Evolutionary conservation across 176 grass and related monocot genomes (phyloP), one percentile per base, ranked within the genome.

Genomic region (Areca catechu): DNA sequence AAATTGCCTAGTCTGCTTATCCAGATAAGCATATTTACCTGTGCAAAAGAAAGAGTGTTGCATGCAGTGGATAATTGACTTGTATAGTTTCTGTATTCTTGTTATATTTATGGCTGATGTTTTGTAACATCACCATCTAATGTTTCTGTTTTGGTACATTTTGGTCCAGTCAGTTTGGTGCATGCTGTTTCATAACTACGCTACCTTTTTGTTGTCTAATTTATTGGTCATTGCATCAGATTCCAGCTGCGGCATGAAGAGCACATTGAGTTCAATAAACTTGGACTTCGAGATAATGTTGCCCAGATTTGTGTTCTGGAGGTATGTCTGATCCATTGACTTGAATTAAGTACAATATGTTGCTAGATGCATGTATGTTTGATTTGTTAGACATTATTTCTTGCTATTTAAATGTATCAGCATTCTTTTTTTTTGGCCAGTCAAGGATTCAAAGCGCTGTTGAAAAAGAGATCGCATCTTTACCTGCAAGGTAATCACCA

Each of bases 281-380:
- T 88, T 88, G 92, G 62, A 15, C 81, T 97, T 75, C 81, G 77
- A 79, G 83, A 97, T 60, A 97, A 97, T 80, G 81, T 97, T 82
- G 92, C 92, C 20, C 86, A 97, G 73, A 56, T 91, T 61, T 88
- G 92, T 88, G 86, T 97, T 72, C 68, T 97, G 68, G 92, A 97
- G 84, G 92, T 91, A 53, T 37, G 52, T 21, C 18, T 23, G 64
- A 63, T 21, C 62, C 62, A 48, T 60, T 79, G 17, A 63, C 62
- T 29, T 6, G 27, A 29, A 53, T 63, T 20, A 49, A 4, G 49
- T 29, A 23, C 21, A 5, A 48, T 62, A 12, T 43, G 9, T 12
- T 43, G 7, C 15, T 7, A 4, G 20, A 3, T 70, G 48, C 18
- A 49, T n/a, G 5, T n/a, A 10, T 5, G 47, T 1, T 49, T 49